Conservation (phyloP, 805 yeast species). For the Wickerhamiella allomyrinae region DNA sequence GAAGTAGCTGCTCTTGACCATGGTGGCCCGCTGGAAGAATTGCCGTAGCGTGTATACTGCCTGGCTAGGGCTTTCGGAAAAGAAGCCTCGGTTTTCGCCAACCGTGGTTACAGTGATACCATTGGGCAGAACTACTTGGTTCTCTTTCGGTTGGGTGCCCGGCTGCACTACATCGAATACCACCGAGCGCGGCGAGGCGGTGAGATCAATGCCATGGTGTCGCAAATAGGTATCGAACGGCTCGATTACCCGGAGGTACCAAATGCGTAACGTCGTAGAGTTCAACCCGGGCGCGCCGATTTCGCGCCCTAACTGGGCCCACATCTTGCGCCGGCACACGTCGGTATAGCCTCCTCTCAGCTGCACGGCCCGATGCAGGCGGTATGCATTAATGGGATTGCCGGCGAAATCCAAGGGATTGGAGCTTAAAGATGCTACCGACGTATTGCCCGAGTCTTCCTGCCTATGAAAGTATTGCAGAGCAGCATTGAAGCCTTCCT, state of each 20-base stretch:
- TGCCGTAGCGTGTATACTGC: conserved; percentile 5
- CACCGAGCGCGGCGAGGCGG: conserved; percentile 1
- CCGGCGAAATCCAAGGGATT: background rate
- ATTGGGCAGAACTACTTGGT: conserved; percentile 26
- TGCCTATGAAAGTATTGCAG: background rate
- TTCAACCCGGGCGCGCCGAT: conserved; percentile 60
- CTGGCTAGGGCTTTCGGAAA: background rate
- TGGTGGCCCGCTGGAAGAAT: conserved; percentile 2
- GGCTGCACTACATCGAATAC: conserved; percentile 37
- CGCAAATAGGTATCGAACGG: conserved; percentile 26
- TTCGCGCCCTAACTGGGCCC: conserved; percentile 75
- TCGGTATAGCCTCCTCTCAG: conserved; percentile 50
- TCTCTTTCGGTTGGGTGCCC: conserved; percentile 27
- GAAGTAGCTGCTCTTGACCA: conserved; percentile 2
- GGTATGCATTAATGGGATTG: conserved; percentile 34
- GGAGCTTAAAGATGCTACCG: too few relatives aligned
- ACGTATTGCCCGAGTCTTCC: background rate
- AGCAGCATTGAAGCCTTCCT: background rate
- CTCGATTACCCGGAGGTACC: conserved; percentile 27
- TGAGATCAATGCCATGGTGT: conserved; percentile 14
- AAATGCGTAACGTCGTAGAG: conserved; percentile 48
- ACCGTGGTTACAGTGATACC: conserved; percentile 3
- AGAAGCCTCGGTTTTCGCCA: background rate
- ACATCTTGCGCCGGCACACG: conserved; percentile 47
- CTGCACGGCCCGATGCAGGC: conserved; percentile 41